Evolutionary conservation across 352 stramenopile genomes (phyloP), one percentile per base, ranked within the genome.

Genomic region (Phytopythium oedochilum): DNA sequence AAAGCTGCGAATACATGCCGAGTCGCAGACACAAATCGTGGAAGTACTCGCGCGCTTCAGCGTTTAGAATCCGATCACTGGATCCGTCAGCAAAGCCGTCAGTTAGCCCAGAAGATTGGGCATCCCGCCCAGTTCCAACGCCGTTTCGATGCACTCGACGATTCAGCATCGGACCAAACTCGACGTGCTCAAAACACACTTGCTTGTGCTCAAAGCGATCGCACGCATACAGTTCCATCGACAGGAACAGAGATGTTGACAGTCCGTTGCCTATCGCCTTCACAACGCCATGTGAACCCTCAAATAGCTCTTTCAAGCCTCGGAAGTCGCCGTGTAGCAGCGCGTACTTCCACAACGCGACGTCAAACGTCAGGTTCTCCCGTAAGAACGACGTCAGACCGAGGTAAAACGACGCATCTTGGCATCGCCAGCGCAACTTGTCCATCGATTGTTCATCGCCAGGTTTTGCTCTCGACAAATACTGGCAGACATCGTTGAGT

Each of bases 321-420:
- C 46, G 35, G 2, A 64, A 22, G 61, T 89, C 75, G n/a, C 42
- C 39, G 59, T 86, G 71, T 18, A 71, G 20, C 40, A 86, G 64
- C 2, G 62, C 64, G 43, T 83, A 89, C 51, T 85, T 80, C 66
- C 68, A 86, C 4, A 89, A 49, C 1, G 47, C 59, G 12, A 63
- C 35, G 14, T 57, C 59, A 28, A 83, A 86, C 7, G 74, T 31
- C 52, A 76, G 64, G 35, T 66, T 76, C 17, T 51, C 47, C 39
- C 75, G 63, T 5, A 89, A 43, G 46, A 70, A 66, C 1, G 29
- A n/a, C 18, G 70, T 53, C 29, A 88, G 28, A 0, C 62, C 60
- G 3, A 29, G 34, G 38, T 71, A 89, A 60, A 80, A 83, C 0
- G 14, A 5, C 36, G 66, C 28, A 15, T 88, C 66, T 23, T 60